Base-by-base conservation (phyloP, 257 asterid genomes). In the Nicotiana undulata region DNA sequence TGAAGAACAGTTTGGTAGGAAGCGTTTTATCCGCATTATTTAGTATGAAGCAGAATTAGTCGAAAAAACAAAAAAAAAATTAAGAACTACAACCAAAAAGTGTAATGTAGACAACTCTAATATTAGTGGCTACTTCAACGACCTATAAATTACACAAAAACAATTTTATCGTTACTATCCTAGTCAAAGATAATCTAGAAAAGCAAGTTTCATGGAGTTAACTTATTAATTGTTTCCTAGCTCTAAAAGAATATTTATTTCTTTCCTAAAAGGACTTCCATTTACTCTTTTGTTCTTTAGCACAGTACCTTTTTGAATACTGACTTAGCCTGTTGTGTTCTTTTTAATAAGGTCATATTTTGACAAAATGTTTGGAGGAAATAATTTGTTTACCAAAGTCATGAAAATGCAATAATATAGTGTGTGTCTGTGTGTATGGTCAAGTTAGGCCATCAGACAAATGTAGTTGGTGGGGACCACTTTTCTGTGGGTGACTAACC, bases 371-470 rank as follows among this genome's bases (percentile, higher is more conserved):
- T 34, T 81, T 15, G 60, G 7, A 44, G 52, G 79, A 29, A 60
- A 81, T 22, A 44, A 20, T 64, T 68, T 17, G 68, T 13, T 68
- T 46, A 58, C 61, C 49, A 68, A 49, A 68, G 10, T 34, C 16
- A 59, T 22, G 66, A 28, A 56, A 40, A 72, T 46, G 60, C 44
- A 20, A 3, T 51, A 11, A 15, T 22, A 20, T 74, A 26, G 16
- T 9, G 26, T 0, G 15, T 66, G 52, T 32, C 0, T 6, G 44
- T 77, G 60, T 60, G 17, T 34, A 4, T 60, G 58, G 74, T 40
- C 59, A 80, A 68, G 83, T 55, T 80, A 80, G 83, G 83, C 70
- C 72, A 80, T 67, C 79, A 67, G 55, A 67, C 44, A 80, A 64
- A 66, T 34, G 68, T 20, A 29, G 79, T 29, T 80, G 79, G 66